These are phyloP conservation scores for Pholiota microspora DNA, from an alignment of 768 basidiomycete species.

Conservation along the genomic window DNA sequence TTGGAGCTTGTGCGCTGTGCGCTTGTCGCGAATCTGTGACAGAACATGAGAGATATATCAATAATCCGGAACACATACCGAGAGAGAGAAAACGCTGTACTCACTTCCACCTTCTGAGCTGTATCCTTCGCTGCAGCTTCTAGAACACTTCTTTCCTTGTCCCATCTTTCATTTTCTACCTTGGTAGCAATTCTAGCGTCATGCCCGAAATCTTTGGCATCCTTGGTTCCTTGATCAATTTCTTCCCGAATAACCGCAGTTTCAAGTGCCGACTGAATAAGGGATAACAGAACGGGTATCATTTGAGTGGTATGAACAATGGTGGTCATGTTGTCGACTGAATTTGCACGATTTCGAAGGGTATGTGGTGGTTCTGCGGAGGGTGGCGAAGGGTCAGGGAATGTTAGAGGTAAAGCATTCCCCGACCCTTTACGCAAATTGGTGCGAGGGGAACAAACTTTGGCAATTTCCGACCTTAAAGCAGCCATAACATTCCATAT, in stretches of 20 bases:
- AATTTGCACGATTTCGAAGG: conserved; percentile 47
- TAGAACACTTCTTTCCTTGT: conserved; percentile 37
- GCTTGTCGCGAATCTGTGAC: conserved; percentile 40
- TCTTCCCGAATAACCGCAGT: conserved; percentile 52
- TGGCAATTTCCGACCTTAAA: conserved; percentile 37
- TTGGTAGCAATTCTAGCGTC: conserved; percentile 52
- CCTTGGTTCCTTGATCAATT: conserved; percentile 55
- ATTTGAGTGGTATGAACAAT: conserved; percentile 55
- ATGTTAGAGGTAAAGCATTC: conserved; percentile 26
- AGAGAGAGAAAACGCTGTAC: background rate
- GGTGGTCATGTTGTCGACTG: conserved; percentile 21
- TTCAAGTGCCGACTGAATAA: conserved; percentile 52
- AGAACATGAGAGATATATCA: background rate
- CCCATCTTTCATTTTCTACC: conserved; percentile 60
- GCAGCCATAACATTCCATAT: conserved; percentile 57
- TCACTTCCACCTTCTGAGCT: conserved; percentile 25
- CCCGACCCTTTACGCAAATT: background rate
- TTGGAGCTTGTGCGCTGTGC: conserved; percentile 47
- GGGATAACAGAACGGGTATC: conserved; percentile 58
- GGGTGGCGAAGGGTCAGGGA: conserved; percentile 62
- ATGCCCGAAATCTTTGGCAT: conserved; percentile 51
- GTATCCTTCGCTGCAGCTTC: conserved; percentile 22
- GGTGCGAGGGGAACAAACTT: background rate
- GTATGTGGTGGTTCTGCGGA: conserved; percentile 42
- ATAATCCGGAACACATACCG: background rate